These are phyloP conservation scores for Ichthyophthirius multifiliis DNA, from an alignment of 169 alveolate genomes.

Conservation along the genomic window DNA sequence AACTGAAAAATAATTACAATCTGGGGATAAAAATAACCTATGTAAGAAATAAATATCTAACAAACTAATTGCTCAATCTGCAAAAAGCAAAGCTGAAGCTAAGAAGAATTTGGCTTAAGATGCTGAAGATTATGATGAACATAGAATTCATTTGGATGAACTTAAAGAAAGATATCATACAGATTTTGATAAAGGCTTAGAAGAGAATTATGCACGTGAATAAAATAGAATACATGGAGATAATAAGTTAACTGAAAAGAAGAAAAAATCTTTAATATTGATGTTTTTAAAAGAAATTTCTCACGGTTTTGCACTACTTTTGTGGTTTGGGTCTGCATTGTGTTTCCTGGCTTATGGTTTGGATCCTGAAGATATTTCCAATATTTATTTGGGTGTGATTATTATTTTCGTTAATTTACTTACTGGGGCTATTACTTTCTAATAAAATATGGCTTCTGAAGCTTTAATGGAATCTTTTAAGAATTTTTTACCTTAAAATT, in stretches of 20 bases:
- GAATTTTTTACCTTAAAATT: conserved; percentile 66
- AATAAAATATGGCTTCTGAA: conserved; percentile 55
- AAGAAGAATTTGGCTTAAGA: neutral
- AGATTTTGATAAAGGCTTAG: neutral
- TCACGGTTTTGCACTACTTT: conserved; percentile 60
- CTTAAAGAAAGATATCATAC: neutral
- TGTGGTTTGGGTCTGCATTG: conserved; percentile 77
- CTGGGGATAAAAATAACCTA: neutral
- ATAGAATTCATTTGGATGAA: neutral
- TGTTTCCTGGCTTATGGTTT: conserved; percentile 77
- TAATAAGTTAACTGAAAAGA: conserved; percentile 75
- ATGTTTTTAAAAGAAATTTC: conserved; percentile 70
- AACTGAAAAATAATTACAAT: neutral
- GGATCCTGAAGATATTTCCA: conserved; percentile 50
- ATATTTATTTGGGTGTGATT: conserved; percentile 76
- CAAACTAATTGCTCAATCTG: no score
- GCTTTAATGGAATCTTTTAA: conserved; percentile 77
- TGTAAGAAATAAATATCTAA: no score
- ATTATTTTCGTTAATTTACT: conserved; percentile 60
- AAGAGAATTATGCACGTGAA: neutral
- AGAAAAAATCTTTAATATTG: conserved; percentile 73
- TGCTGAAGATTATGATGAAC: conserved; percentile 1
- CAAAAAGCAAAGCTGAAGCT: neutral
- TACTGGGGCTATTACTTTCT: conserved; percentile 66
- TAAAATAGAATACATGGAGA: conserved; percentile 49